Evolutionary conservation across 768 basidiomycete species (phyloP).

Genomic region (Chlorophyllum brunneum): DNA sequence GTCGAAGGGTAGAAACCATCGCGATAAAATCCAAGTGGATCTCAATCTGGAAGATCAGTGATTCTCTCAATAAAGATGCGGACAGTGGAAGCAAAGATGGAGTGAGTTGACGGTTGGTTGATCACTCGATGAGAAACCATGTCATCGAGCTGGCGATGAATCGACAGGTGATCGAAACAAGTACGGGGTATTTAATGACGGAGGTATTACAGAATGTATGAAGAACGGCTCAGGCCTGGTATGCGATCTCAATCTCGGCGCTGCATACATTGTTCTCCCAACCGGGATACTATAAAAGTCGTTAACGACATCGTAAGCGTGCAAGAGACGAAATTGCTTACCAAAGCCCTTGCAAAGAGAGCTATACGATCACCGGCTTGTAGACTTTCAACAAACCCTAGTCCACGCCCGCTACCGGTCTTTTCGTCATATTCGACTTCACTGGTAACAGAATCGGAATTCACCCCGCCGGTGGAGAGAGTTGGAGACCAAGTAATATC

Average conservation of each 20-base stretch:
- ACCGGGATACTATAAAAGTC: conserved; percentile 22
- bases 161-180: too few relatives aligned
- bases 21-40: too few relatives aligned
- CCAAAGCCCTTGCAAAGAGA: conserved; percentile 26
- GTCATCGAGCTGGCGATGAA: too few relatives aligned
- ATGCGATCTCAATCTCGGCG: conserved; percentile 24
- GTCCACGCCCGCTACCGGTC: conserved; percentile 14
- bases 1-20: too few relatives aligned
- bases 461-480: background rate
- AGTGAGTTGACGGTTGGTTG: too few relatives aligned
- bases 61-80: too few relatives aligned
- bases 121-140: too few relatives aligned
- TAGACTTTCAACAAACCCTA: conserved; percentile 17
- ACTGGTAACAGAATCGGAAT: background rate
- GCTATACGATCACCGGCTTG: conserved; percentile 18
- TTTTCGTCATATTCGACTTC: conserved; percentile 13
- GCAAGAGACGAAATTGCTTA: conserved; percentile 7
- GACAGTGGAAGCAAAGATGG: too few relatives aligned
- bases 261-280: conserved; percentile 23
- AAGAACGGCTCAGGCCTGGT: conserved; percentile 16
- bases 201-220: too few relatives aligned
- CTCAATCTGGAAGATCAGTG: too few relatives aligned
- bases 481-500: conserved; percentile 22
- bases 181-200: too few relatives aligned
- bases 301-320: background rate